A percentile compares a stretch with the other conserved stretches of the same genome.
phyloP scores from a whole-genome alignment of 805 yeast species.

The Saccharomycopsis selenospora region DNA sequence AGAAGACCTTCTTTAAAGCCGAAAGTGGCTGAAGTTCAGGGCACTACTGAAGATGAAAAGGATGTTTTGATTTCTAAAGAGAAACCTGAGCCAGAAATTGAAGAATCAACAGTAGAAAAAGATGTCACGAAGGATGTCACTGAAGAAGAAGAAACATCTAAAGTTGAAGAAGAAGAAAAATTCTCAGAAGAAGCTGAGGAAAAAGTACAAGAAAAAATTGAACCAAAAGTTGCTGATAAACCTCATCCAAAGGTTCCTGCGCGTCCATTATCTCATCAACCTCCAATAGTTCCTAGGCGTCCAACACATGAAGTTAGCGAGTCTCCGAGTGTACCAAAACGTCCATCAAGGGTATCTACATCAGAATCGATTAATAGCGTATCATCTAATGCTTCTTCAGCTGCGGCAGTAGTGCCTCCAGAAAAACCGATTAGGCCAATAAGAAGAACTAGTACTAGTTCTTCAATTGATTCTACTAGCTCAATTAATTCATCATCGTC shows the following conservation, averaged over 20 bases:
- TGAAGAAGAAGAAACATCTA: background rate
- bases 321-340: conserved; percentile 8
- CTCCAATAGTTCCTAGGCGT: background rate
- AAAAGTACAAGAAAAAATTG: background rate
- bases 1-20: conserved; percentile 4
- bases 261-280: background rate
- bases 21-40: background rate
- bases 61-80: background rate
- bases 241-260: background rate
- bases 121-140: background rate
- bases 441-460: background rate
- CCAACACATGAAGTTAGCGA: too few species aligned
- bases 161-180: background rate
- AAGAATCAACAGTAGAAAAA: background rate
- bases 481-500: conserved; percentile 22
- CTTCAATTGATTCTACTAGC: conserved; percentile 25
- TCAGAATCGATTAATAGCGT: background rate
- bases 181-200: background rate
- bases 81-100: background rate
- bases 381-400: background rate
- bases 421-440: conserved; percentile 8
- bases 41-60: background rate
- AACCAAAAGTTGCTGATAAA: background rate
- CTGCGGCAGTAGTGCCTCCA: background rate
- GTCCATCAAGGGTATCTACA: conserved; percentile 3